Evolutionary conservation across 805 yeast genomes (phyloP), one percentile per base, ranked within the genome.

Genomic region (Myxozyma mucilagina): DNA sequence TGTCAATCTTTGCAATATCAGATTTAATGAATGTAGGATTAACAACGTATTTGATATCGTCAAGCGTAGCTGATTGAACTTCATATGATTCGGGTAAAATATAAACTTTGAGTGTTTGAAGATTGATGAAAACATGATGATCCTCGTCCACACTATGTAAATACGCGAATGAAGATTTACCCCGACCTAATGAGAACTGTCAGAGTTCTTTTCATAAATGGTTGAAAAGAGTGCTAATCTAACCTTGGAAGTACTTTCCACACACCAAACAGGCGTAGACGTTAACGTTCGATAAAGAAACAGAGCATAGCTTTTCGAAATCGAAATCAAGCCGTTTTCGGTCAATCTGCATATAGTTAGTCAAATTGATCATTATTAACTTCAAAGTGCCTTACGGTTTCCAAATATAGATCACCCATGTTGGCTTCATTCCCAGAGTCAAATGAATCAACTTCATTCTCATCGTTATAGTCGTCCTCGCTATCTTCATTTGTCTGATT

Each of bases 201-300:
- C 16, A 41, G 44, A 8, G 6, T 4, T 36, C 13, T 16, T 13
- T 1, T 16, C 18, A 41, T 52, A 35, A 48, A 31, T 31, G n/a
- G 13, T 4, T 32, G 55, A 20, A 16, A 11, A n/a, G 18, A 44
- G 3, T 9, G 9, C n/a, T 9, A 13, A 49, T 49, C 39, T 20
- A 32, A 59, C 66, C 68, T 66, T 84, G 86, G 56, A 83, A 80
- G 72, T 84, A 89, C 68, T 82, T 85, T 38, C 92, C 93, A 73
- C 96, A 89, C 0, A 79, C 80, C 20, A 89, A 73, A 69, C 96
- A 89, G 36, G 89, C 84, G 68, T 88, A 87, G 0, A 89, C 81
- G 67, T 87, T 86, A 20, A 80, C 75, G 42, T 77, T 80, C 0
- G 89, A 79, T 24, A 88, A 75, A 0, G 90, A 81, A 0, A 86